These are phyloP conservation scores for Crotalaria pallida DNA, from an alignment of 306 rosid species.

Conservation along the genomic window DNA sequence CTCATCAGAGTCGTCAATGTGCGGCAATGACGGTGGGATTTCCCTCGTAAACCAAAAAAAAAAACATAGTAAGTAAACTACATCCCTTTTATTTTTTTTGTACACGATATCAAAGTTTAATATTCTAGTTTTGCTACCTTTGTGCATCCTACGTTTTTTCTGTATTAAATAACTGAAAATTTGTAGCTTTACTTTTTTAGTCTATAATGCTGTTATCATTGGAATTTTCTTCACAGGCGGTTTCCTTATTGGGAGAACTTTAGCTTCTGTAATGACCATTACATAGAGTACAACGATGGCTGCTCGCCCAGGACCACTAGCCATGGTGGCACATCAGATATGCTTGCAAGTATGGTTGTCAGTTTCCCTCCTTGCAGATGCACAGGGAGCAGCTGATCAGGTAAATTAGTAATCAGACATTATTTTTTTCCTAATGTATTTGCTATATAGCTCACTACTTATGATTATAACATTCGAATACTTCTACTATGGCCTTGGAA, in stretches of 20 bases:
- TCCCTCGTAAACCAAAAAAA: no score
- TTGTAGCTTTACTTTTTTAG: neutral
- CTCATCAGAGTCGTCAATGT: no score
- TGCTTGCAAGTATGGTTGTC: slow-evolving; percentile 19
- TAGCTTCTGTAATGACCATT: slow-evolving; percentile 14
- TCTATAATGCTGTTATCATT: neutral
- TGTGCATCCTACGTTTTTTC: neutral
- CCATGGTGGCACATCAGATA: slow-evolving; percentile 21
- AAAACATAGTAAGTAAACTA: neutral
- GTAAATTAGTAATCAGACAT: neutral
- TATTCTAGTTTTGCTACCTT: neutral
- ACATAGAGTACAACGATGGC: slow-evolving; percentile 17
- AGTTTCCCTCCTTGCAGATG: slow-evolving; percentile 19
- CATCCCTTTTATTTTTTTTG: neutral
- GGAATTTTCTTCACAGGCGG: neutral
- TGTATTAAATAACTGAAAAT: neutral
- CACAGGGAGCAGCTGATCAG: slow-evolving; percentile 18
- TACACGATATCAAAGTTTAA: neutral
- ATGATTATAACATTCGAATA: neutral
- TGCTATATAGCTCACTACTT: neutral
- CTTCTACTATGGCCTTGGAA: neutral
- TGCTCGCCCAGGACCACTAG: slow-evolving; percentile 12
- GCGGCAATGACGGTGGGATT: no score
- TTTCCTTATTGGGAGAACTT: slow-evolving; percentile 14
- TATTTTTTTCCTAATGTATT: neutral